Percentiles rank a stretch among this genome's conserved stretches.
These are phyloP conservation scores for Candida alai DNA, from an alignment of 805 yeast genomes.

Conservation along the genomic window DNA sequence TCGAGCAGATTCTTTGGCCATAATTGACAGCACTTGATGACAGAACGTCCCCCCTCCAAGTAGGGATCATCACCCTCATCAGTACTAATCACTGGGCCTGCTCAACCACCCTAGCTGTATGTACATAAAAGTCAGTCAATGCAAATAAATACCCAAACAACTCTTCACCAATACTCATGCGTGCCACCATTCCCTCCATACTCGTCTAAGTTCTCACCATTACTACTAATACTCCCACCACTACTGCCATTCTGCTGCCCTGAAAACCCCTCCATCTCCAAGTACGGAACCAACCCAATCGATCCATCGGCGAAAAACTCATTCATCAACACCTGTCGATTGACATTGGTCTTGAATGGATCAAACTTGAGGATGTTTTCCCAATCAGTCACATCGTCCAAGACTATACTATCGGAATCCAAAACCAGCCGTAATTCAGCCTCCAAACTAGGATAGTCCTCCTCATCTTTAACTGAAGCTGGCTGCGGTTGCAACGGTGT, in stretches of 20 bases:
- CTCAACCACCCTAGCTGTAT: too few relatives aligned
- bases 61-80: too few relatives aligned
- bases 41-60: too few relatives aligned
- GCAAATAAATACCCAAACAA: too few relatives aligned
- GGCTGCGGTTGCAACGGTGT: not conserved
- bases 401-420: constrained; percentile 3
- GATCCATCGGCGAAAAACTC: constrained; percentile 85
- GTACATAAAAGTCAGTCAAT: too few relatives aligned
- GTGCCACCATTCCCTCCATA: not conserved
- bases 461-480: not conserved
- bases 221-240: constrained; percentile 7
- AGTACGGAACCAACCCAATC: constrained; percentile 65
- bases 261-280: constrained; percentile 55
- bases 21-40: too few relatives aligned
- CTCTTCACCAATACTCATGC: too few relatives aligned
- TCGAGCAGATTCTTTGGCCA: too few relatives aligned
- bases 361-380: constrained; percentile 30
- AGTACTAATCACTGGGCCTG: too few relatives aligned
- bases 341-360: constrained; percentile 32
- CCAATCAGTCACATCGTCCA: constrained; percentile 8
- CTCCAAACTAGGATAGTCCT: not conserved
- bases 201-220: not conserved
- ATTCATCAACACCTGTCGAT: constrained; percentile 21
- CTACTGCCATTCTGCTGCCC: too few relatives aligned
- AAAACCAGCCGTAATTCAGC: not conserved